Conservation (phyloP, 331 rosid species). For the Quercus lobata region DNA sequence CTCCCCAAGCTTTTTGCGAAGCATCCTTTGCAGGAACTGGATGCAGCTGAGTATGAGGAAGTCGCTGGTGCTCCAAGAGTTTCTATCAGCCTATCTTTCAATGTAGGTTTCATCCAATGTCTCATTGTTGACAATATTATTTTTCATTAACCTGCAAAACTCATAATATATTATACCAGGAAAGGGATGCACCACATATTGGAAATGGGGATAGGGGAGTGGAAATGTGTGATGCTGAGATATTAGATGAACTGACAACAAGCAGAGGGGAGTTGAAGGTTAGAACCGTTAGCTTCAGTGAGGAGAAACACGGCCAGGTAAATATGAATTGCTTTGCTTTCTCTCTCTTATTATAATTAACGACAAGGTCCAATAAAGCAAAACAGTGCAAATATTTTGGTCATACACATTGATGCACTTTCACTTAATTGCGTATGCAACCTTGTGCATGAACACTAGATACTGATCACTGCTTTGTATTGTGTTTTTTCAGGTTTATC, state of each 20-base stretch:
- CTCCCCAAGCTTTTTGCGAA: constrained; percentile 66
- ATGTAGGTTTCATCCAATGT: constrained; percentile 22
- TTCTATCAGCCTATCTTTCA: constrained; percentile 30
- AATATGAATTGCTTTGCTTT: neutral
- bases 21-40: constrained; percentile 60
- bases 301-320: constrained; percentile 57
- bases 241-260: constrained; percentile 69
- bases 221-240: constrained; percentile 58
- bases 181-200: constrained; percentile 19
- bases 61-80: constrained; percentile 37
- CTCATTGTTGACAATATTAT: no score
- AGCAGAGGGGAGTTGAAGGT: constrained; percentile 83
- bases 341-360: neutral
- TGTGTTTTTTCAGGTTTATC: constrained; percentile 37
- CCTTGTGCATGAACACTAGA: neutral
- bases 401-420: neutral
- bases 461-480: neutral
- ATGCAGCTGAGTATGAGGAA: constrained; percentile 89
- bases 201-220: constrained; percentile 29
- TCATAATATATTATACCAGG: constrained; percentile 26
- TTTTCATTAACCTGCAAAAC: neutral
- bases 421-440: neutral
- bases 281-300: constrained; percentile 52
- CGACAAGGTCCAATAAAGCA: neutral
- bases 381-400: neutral